Conservation (phyloP, 257 asterid genomes). For the Cordia subcordata region DNA sequence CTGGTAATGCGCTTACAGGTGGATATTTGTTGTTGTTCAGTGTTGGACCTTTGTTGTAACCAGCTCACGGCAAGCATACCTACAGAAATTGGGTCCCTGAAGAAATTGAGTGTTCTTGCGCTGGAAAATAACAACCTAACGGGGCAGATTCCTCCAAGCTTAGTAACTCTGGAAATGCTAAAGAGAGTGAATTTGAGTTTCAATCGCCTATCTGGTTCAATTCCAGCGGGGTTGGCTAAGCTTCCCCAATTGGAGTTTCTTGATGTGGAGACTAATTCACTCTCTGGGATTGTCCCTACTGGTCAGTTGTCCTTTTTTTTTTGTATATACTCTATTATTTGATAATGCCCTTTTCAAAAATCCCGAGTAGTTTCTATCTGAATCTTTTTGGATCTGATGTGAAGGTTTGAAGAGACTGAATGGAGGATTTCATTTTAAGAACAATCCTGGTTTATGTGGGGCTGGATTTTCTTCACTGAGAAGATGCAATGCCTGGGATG, state of each 20-base stretch:
- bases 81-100: conserved; percentile 43
- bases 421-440: conserved; percentile 43
- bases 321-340: no score
- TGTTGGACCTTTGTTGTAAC: conserved; percentile 68
- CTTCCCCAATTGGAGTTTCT: conserved; percentile 52
- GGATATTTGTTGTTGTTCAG: conserved; percentile 35
- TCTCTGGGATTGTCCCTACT: conserved; percentile 68
- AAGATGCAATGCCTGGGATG: conserved; percentile 66
- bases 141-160: conserved; percentile 56
- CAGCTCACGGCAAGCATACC: conserved; percentile 73
- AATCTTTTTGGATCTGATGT: conserved; percentile 17
- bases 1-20: background rate
- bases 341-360: no score
- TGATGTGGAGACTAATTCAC: conserved; percentile 64
- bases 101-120: conserved; percentile 47
- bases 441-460: conserved; percentile 84
- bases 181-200: conserved; percentile 47
- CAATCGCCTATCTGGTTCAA: conserved; percentile 72
- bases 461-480: conserved; percentile 60
- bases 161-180: conserved; percentile 46
- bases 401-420: conserved; percentile 59
- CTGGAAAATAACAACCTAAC: conserved; percentile 45
- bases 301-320: conserved; percentile 62
- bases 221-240: conserved; percentile 46
- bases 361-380: no score